Evolutionary conservation across 1,284 basidiomycete species (phyloP).

Genomic region (Hypsizygus ulmarius): DNA sequence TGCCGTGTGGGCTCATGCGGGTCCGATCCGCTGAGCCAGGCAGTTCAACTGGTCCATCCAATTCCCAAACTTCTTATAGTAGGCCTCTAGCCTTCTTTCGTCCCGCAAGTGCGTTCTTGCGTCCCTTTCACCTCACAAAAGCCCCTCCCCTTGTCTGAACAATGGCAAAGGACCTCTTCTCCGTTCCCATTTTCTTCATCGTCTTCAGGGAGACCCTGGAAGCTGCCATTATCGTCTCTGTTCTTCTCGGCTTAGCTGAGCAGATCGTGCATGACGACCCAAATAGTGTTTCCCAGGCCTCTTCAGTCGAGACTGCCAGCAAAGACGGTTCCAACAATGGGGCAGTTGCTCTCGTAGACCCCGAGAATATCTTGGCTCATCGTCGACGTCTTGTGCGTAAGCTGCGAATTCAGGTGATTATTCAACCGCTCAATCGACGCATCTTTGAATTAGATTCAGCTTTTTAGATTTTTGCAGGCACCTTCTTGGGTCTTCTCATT

Average conservation of each 20-base stretch:
- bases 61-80: neutral
- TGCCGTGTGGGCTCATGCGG: too few relatives aligned
- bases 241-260: slow-evolving; percentile 81
- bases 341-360: slow-evolving; percentile 13
- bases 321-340: slow-evolving; percentile 22
- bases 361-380: slow-evolving; percentile 29
- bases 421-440: neutral
- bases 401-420: slow-evolving; percentile 58
- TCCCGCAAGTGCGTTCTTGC: too few relatives aligned
- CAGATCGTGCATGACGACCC: slow-evolving; percentile 62
- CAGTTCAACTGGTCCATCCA: too few relatives aligned
- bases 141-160: slow-evolving; percentile 14
- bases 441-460: neutral
- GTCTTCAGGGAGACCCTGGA: slow-evolving; percentile 89
- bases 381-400: slow-evolving; percentile 52
- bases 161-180: slow-evolving; percentile 70
- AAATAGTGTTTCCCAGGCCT: slow-evolving; percentile 14
- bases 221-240: slow-evolving; percentile 85
- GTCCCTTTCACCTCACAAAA: neutral
- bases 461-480: slow-evolving; percentile 78
- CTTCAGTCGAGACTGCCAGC: slow-evolving; percentile 19
- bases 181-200: slow-evolving; percentile 84
- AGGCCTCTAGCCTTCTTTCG: neutral
- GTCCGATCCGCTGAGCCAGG: too few relatives aligned
- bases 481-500: slow-evolving; percentile 69